These are phyloP conservation scores for Potentilla sterilis DNA, from an alignment of 306 rosid genomes.

Conservation along the genomic window DNA sequence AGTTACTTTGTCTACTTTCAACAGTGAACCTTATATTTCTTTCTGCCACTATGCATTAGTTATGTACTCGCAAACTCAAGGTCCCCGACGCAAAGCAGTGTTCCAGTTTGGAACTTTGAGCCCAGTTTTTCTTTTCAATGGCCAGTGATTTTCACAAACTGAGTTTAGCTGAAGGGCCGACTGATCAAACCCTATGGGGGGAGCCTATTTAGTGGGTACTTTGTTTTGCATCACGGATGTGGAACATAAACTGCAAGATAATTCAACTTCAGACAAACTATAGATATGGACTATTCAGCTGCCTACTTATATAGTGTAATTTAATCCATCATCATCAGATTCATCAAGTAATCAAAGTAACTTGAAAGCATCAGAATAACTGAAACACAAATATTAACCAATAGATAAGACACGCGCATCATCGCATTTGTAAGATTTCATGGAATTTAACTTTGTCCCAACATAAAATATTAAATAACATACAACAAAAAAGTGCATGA, in stretches of 20 bases:
- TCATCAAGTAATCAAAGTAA: background rate
- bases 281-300: background rate
- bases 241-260: constrained; percentile 74
- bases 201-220: constrained; percentile 14
- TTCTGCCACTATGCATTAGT: background rate
- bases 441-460: constrained; percentile 70
- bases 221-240: constrained; percentile 65
- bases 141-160: background rate
- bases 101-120: background rate
- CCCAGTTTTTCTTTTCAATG: background rate
- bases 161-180: background rate
- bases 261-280: constrained; percentile 13
- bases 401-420: background rate
- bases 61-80: background rate
- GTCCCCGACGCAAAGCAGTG: background rate
- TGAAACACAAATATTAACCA: background rate
- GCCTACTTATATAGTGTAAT: background rate
- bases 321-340: background rate
- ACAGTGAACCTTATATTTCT: background rate
- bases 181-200: constrained; percentile 1
- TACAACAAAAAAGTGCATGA: too few species aligned
- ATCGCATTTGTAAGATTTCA: background rate
- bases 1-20: background rate
- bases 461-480: constrained; percentile 74
- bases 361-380: background rate